phyloP scores from a whole-genome alignment of 2,329 filamentous ascomycete species.

The Didymella segeticola region DNA sequence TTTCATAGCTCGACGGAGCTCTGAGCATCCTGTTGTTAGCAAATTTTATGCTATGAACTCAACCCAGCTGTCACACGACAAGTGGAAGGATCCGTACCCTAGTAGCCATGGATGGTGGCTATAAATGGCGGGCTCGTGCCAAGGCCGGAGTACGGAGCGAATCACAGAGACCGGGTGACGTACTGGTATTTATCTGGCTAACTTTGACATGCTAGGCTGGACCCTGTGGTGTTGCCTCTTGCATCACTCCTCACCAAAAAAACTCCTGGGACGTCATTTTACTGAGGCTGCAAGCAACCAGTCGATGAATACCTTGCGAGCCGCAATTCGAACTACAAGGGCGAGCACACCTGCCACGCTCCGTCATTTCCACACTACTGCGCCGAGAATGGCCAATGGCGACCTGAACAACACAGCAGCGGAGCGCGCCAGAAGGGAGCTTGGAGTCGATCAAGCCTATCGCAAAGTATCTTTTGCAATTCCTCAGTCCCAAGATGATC shows the following conservation, averaged over 20 bases:
- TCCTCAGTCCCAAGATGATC: constrained; percentile 55
- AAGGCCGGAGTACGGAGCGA: not conserved
- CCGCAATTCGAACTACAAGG: not conserved
- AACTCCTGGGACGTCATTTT: not conserved
- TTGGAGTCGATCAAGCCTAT: constrained; percentile 24
- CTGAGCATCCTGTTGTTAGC: not conserved
- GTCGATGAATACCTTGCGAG: constrained; percentile 4
- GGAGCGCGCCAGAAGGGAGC: constrained; percentile 20
- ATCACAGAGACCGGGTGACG: constrained; percentile 7
- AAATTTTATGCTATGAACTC: not conserved
- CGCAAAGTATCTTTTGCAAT: constrained; percentile 52
- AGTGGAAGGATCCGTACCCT: not conserved
- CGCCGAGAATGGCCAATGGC: constrained; percentile 22
- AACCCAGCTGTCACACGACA: not conserved
- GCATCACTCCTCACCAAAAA: not conserved
- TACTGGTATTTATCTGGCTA: not conserved
- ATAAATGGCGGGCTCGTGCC: not conserved
- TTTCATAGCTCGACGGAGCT: not conserved
- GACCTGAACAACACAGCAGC: constrained; percentile 37
- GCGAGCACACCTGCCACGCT: not conserved
- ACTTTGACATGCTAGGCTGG: not conserved
- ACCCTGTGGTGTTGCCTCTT: not conserved
- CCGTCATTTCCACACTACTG: not conserved
- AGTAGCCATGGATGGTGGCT: not conserved
- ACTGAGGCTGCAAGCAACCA: not conserved